Evolutionary conservation across 495 filamentous ascomycete species (phyloP).

Genomic region (Neurospora tetraspora): DNA sequence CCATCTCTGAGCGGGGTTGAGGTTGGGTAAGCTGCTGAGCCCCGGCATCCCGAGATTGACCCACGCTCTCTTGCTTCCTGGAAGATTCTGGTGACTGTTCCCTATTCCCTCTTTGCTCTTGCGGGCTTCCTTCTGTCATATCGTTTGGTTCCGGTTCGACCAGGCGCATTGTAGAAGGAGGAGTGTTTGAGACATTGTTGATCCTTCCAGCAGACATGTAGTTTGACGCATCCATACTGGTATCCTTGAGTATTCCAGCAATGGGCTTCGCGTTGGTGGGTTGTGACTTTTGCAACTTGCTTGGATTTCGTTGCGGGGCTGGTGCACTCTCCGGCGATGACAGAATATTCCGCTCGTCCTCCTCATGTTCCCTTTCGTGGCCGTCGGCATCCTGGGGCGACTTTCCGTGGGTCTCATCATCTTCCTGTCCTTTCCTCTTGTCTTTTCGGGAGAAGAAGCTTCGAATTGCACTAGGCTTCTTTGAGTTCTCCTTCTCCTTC

Average conservation of each 20-base stretch:
- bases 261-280: conserved; percentile 38
- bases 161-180: conserved; percentile 48
- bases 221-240: conserved; percentile 20
- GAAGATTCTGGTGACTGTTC: conserved; percentile 11
- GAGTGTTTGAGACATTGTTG: conserved; percentile 34
- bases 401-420: conserved; percentile 60
- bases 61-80: conserved; percentile 10
- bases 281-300: conserved; percentile 68
- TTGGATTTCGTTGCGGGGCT: conserved; percentile 45
- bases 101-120: conserved; percentile 18
- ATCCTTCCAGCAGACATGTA: conserved; percentile 29
- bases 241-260: conserved; percentile 11
- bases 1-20: conserved; percentile 35
- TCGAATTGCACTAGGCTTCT: conserved; percentile 84
- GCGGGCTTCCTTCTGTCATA: conserved; percentile 25
- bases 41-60: conserved; percentile 29
- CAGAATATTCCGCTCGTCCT: conserved; percentile 26
- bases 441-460: conserved; percentile 94
- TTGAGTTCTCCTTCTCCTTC: conserved; percentile 81
- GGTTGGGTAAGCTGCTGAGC: conserved; percentile 44
- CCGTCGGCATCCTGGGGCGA: conserved; percentile 40
- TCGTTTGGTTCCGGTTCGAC: conserved; percentile 45
- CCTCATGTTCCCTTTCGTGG: conserved; percentile 34
- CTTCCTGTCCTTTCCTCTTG: conserved; percentile 67
- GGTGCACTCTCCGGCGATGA: conserved; percentile 22